Conservation (phyloP, 192 early-diverging fungal genomes). For the Spinellus fusiger region DNA sequence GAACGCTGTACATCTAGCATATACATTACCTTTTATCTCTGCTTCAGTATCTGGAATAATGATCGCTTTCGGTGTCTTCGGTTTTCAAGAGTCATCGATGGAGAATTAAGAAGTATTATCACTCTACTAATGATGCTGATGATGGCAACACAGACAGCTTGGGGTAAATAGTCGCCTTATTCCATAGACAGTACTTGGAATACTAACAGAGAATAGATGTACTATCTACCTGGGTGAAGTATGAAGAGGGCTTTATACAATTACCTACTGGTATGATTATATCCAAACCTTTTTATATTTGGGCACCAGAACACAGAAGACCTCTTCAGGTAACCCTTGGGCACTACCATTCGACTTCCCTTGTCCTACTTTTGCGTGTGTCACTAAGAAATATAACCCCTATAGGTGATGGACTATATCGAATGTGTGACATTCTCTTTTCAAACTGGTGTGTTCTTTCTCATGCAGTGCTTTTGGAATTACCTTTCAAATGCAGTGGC, state of each 20-base stretch:
- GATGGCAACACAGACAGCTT: constrained; percentile 19
- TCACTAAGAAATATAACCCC: neutral
- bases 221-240: constrained; percentile 24
- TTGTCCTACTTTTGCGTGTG: neutral
- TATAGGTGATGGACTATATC: constrained; percentile 11
- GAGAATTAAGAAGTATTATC: constrained; percentile 23
- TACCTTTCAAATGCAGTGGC: constrained; percentile 36
- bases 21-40: constrained; percentile 6
- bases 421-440: constrained; percentile 18
- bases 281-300: constrained; percentile 11
- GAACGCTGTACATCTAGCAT: constrained; percentile 5
- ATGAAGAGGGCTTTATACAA: constrained; percentile 8
- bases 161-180: constrained; percentile 5
- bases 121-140: constrained; percentile 22
- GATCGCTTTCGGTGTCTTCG: constrained; percentile 26
- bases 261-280: constrained; percentile 5
- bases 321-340: constrained; percentile 12
- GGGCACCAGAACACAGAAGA: constrained; percentile 10
- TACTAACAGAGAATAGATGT: constrained; percentile 6
- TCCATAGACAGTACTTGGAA: too few relatives aligned
- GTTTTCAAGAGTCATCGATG: constrained; percentile 12
- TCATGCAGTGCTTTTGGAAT: constrained; percentile 45
- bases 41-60: constrained; percentile 8
- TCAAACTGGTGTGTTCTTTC: constrained; percentile 32
- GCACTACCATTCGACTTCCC: too few relatives aligned